These are phyloP conservation scores for Licmophora abbreviata DNA, from an alignment of 108 stramenopile species.

Conservation along the genomic window DNA sequence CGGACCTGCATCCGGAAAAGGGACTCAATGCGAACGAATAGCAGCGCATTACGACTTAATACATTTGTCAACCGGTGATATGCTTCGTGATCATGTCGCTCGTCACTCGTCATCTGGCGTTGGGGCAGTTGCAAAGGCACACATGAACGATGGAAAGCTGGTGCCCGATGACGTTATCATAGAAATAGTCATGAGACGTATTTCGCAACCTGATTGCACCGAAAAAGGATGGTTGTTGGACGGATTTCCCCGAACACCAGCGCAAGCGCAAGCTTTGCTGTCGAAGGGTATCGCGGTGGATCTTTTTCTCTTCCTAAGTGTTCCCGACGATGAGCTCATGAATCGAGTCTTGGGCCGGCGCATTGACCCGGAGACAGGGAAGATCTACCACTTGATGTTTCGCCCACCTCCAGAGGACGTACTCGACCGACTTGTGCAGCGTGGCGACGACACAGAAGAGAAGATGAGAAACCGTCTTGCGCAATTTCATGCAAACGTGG, in stretches of 20 bases:
- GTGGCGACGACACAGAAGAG: conserved; percentile 95
- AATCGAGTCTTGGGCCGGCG: conserved; percentile 93
- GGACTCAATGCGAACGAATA: conserved; percentile 82
- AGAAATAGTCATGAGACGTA: conserved; percentile 80
- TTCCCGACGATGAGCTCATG: conserved; percentile 90
- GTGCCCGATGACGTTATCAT: conserved; percentile 97
- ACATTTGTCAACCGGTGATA: conserved; percentile 85
- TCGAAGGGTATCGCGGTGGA: conserved; percentile 79
- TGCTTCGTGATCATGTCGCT: conserved; percentile 65
- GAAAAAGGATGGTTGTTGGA: conserved; percentile 93
- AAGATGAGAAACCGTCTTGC: conserved; percentile 87
- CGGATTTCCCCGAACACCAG: conserved; percentile 94
- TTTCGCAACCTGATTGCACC: conserved; percentile 78
- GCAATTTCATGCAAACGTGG: conserved; percentile 85
- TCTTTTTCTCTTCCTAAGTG: conserved; percentile 89
- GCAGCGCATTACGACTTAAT: conserved; percentile 61
- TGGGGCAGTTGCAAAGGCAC: conserved; percentile 71
- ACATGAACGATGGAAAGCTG: conserved; percentile 89
- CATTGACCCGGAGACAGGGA: conserved; percentile 92
- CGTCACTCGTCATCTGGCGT: conserved; percentile 34
- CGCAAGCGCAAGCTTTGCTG: conserved; percentile 86
- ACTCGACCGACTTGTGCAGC: conserved; percentile 67
- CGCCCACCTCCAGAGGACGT: conserved; percentile 81
- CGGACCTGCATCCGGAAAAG: conserved; percentile 82
- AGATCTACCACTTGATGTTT: conserved; percentile 95